Evolutionary conservation across 768 basidiomycete genomes (phyloP).

Genomic region (Lyophyllum shimeji): DNA sequence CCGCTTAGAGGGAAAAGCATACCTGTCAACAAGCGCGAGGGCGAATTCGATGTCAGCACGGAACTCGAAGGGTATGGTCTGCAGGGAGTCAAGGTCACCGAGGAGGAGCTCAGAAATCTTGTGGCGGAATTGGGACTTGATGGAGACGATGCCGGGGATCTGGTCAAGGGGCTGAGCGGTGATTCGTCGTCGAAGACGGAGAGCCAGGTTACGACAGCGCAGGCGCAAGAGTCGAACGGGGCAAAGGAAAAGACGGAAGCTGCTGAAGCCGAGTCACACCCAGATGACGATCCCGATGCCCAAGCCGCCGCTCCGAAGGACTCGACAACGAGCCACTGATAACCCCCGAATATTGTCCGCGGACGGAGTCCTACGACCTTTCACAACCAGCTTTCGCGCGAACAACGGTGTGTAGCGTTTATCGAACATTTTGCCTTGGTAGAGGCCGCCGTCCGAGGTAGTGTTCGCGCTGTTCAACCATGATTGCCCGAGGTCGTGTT

Average conservation of each 20-base stretch:
- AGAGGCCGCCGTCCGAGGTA: too few species aligned
- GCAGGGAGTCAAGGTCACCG: constrained; percentile 75
- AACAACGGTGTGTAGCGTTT: too few species aligned
- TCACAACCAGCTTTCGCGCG: too few species aligned
- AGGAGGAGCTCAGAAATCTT: constrained; percentile 69
- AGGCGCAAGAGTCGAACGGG: not conserved
- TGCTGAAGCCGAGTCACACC: not conserved
- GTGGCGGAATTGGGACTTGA: constrained; percentile 76
- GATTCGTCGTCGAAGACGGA: constrained; percentile 15
- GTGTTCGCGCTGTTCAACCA: too few species aligned
- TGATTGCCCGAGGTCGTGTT: too few species aligned
- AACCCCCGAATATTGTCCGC: too few species aligned
- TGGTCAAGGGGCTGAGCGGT: constrained; percentile 62
- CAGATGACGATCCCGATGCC: not conserved
- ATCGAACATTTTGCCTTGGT: too few species aligned
- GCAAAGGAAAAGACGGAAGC: not conserved
- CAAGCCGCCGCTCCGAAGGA: not conserved
- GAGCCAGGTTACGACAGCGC: not conserved
- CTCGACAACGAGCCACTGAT: not conserved
- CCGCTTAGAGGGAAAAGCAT: constrained; percentile 41
- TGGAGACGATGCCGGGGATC: constrained; percentile 73
- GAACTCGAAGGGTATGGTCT: constrained; percentile 71
- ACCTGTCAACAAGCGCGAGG: constrained; percentile 57
- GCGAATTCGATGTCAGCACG: constrained; percentile 63
- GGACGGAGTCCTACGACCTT: too few species aligned